phyloP scores from a whole-genome alignment of 306 rosid species.

The Rosa multiflora region DNA sequence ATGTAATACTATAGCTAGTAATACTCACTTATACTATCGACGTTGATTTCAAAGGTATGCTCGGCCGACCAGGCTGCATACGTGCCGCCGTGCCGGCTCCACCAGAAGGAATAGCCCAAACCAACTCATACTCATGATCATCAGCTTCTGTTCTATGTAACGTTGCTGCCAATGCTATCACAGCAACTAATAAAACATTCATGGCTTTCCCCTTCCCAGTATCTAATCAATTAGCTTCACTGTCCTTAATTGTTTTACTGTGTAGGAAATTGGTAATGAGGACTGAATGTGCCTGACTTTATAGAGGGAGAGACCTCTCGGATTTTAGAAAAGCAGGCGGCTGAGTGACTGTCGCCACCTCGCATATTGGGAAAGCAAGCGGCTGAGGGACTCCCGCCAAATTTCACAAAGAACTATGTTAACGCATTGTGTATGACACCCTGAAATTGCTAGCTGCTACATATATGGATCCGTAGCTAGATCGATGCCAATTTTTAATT shows the following conservation, averaged over 20 bases:
- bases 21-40: not conserved
- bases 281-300: not conserved
- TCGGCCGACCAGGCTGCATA: slow-evolving; percentile 41
- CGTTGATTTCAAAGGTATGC: slow-evolving; percentile 26
- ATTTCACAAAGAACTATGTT: not conserved
- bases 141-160: slow-evolving; percentile 25
- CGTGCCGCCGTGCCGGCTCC: slow-evolving; percentile 33
- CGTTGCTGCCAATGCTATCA: slow-evolving; percentile 9
- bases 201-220: not conserved
- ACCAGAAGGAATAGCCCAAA: slow-evolving; percentile 38
- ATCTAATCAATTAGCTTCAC: not conserved
- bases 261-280: not conserved
- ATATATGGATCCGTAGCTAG: not conserved
- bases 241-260: not conserved
- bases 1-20: not conserved
- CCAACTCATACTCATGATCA: slow-evolving; percentile 25
- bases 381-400: not conserved
- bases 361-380: too few relatives aligned
- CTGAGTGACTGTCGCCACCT: not conserved
- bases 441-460: not conserved
- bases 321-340: not conserved
- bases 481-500: too few relatives aligned
- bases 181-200: slow-evolving; percentile 7
- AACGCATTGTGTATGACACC: not conserved
- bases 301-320: not conserved